Evolutionary conservation across 2,329 filamentous ascomycete species (phyloP), one percentile per base, ranked within the genome.

Genomic region (Sarocladium oryzae): DNA sequence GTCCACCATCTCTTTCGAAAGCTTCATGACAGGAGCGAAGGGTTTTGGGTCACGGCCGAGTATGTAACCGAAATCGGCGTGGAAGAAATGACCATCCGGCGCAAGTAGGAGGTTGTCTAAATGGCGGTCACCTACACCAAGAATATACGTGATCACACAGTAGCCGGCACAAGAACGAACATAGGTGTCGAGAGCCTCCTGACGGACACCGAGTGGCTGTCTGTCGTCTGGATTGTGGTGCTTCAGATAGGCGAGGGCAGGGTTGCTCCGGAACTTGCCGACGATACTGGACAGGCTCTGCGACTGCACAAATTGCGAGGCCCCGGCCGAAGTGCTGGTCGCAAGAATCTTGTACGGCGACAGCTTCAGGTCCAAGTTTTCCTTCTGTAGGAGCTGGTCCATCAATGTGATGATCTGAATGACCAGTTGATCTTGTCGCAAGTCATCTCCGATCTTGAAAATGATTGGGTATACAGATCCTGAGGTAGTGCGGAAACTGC

Each of bases 11-110:
- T 99, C 92, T 60, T 91, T 92, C 63, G 87, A 92, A 8, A 99
- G 81, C 68, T 99, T 99, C 85, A 99, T 96, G 50, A 92, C 84
- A 0, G 93, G 93, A 0, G 93, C 92, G 63, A 99, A 97, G 0
- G 93, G 93, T 64, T 99, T 99, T 0, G 93, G 93, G 59, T 99
- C 93, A 36, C 93, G 88, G 16, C 93, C 93, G 1, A 99, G 85
- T 55, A 99, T 99, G 69, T 95, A 99, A 37, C 95, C 93, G 61
- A 99, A 99, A 67, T 99, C 93, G 26, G 92, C 91, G 66, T 99
- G 93, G 78, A 99, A 96, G 74, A 99, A 99, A 68, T 95, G 89
- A 0, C 84, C 93, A 58, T 91, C 86, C 1, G 93, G 91, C 0
- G 90, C 82, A 4, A 99, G 81, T 23, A 99, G 82, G 1, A 99